Evolutionary conservation across 176 grass and related monocot genomes (phyloP).

Genomic region (Phoenix dactylifera): DNA sequence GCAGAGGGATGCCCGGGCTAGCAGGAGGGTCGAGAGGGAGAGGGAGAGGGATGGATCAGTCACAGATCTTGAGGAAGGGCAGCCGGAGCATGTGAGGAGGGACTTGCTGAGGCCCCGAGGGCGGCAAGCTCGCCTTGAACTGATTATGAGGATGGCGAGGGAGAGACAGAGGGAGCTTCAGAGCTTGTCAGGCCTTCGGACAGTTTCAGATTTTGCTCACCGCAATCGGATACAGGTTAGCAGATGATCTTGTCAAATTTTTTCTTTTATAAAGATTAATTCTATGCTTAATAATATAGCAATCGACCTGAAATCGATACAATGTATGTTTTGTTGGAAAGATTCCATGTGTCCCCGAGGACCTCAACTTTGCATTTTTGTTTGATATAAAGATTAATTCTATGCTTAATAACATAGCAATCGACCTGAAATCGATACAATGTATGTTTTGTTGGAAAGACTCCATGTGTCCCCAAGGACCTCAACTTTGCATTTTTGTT

Average conservation of each 20-base stretch:
- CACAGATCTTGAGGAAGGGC: constrained; percentile 9
- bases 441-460: too few species aligned
- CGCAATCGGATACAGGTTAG: constrained; percentile 83
- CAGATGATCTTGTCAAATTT: constrained; percentile 1
- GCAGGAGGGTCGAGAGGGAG: constrained; percentile 7
- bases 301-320: too few species aligned
- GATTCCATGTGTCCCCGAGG: too few species aligned
- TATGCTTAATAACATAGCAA: too few species aligned
- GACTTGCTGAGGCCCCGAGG: constrained; percentile 65
- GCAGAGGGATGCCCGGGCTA: constrained; percentile 12
- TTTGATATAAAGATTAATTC: too few species aligned
- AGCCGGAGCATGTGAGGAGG: constrained; percentile 32
- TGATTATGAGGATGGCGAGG: constrained; percentile 77
- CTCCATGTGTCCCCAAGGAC: too few species aligned
- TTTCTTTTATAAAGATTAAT: neutral
- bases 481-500: too few species aligned
- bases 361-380: too few species aligned
- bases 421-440: too few species aligned
- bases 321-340: too few species aligned
- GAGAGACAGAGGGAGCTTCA: constrained; percentile 84
- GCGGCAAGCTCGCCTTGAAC: constrained; percentile 75
- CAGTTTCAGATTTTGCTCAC: constrained; percentile 73
- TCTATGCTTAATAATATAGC: too few species aligned
- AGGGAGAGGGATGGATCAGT: constrained; percentile 25
- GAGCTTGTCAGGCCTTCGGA: constrained; percentile 45